Percentiles rank a stretch among this genome's conserved stretches.
These are phyloP conservation scores for Euphorbia schlechtendalii DNA, from an alignment of 441 rosid genomes.

Conservation along the genomic window DNA sequence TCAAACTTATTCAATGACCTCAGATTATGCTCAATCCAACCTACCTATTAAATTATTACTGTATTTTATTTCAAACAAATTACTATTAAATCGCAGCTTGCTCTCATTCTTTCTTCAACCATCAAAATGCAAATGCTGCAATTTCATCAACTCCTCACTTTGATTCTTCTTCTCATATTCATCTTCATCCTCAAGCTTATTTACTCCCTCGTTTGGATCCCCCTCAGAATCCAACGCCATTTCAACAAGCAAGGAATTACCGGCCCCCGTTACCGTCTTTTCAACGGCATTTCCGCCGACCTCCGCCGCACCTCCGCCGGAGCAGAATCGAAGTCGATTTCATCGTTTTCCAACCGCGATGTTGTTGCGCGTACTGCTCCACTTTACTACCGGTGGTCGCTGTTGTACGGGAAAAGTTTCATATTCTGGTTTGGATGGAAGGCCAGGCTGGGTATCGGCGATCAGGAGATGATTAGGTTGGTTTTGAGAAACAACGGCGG, in stretches of 20 bases:
- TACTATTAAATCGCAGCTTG: too few relatives aligned
- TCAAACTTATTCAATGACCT: too few relatives aligned
- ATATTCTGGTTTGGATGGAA: constrained; percentile 61
- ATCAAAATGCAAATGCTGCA: background rate
- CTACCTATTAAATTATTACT: too few relatives aligned
- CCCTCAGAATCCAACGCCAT: constrained; percentile 40
- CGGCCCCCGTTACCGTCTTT: constrained; percentile 49
- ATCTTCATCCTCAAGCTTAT: constrained; percentile 4
- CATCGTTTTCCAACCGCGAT: constrained; percentile 24
- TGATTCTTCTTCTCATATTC: background rate
- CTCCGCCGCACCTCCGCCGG: constrained; percentile 33
- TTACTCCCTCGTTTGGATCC: constrained; percentile 30
- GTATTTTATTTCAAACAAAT: too few relatives aligned
- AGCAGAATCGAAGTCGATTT: constrained; percentile 31
- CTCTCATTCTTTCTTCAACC: background rate
- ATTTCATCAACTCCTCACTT: background rate
- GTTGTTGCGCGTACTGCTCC: constrained; percentile 36
- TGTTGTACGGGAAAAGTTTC: constrained; percentile 41
- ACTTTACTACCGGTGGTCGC: constrained; percentile 46
- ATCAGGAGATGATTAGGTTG: constrained; percentile 48
- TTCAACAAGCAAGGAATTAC: constrained; percentile 36
- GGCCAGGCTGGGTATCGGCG: constrained; percentile 48
- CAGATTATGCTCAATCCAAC: too few relatives aligned
- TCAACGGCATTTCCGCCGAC: constrained; percentile 45
- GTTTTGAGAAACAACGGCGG: constrained; percentile 30